Conservation (phyloP, 2,329 filamentous ascomycete species). For the Phialophora expanda region DNA sequence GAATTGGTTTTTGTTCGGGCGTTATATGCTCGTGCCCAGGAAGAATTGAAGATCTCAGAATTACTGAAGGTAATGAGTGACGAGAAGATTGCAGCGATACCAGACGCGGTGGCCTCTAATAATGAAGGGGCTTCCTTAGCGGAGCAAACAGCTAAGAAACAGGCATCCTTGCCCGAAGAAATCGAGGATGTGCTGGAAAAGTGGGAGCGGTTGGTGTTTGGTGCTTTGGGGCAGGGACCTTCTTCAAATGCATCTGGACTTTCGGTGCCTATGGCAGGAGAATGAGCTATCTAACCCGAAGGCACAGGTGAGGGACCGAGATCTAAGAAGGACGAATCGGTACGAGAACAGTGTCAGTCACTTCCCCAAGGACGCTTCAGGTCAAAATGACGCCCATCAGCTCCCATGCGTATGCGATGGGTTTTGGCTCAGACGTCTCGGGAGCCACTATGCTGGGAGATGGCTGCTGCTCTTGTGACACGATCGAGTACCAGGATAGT, state of each 20-base stretch:
- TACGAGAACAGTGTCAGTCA: too few species aligned
- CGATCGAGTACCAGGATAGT: background rate
- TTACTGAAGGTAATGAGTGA: slow-evolving; percentile 37
- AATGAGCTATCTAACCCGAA: background rate
- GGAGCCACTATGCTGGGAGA: background rate
- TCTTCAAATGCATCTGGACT: background rate
- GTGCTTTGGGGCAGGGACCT: background rate
- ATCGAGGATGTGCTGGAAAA: slow-evolving; percentile 26
- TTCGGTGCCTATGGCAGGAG: too few species aligned
- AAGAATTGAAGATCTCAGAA: slow-evolving; percentile 32
- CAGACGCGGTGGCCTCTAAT: background rate
- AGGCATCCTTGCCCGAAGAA: slow-evolving; percentile 17
- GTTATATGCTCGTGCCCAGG: slow-evolving; percentile 28
- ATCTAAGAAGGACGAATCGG: too few species aligned
- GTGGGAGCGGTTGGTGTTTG: slow-evolving; percentile 33
- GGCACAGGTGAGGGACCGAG: background rate
- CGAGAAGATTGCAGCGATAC: slow-evolving; percentile 25
- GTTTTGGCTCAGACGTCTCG: background rate
- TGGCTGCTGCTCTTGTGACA: background rate
- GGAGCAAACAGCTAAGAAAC: background rate
- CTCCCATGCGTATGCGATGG: background rate
- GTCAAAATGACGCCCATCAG: background rate
- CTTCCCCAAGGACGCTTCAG: background rate
- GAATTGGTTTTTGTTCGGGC: slow-evolving; percentile 16
- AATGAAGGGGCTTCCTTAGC: background rate